phyloP scores from a whole-genome alignment of 371 early-diverging fungal species.

The Mortierella sp. region DNA sequence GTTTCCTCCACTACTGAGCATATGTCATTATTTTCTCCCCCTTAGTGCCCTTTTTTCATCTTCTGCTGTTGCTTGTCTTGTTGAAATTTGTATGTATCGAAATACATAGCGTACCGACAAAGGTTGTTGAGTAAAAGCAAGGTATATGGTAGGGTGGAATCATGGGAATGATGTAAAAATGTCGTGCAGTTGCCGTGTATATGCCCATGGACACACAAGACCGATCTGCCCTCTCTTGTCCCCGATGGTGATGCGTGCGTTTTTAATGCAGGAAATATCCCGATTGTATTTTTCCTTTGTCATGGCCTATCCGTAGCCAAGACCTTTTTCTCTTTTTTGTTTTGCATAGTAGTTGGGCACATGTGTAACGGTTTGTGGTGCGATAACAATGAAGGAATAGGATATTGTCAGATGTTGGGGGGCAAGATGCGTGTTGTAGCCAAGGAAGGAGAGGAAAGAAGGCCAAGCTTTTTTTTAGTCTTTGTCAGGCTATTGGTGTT shows the following conservation, averaged over 20 bases:
- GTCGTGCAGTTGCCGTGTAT: background rate
- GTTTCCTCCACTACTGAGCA: background rate
- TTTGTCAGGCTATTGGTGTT: too few relatives aligned
- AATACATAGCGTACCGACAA: background rate
- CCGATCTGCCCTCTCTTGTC: background rate
- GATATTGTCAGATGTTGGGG: background rate
- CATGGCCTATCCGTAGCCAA: conserved; percentile 3
- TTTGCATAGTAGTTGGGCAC: background rate
- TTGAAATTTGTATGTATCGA: background rate
- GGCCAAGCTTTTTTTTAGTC: too few relatives aligned
- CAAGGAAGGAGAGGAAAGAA: background rate
- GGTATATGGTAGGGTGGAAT: background rate
- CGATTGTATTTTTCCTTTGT: background rate
- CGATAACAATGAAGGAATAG: background rate
- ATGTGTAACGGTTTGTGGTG: background rate
- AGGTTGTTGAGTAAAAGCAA: background rate
- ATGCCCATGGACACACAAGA: background rate
- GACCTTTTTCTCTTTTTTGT: background rate
- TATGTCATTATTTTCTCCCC: background rate
- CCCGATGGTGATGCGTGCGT: background rate
- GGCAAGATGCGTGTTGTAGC: background rate
- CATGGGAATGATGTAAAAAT: background rate
- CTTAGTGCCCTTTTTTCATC: conserved; percentile 1
- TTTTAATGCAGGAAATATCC: background rate
- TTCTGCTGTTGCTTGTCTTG: background rate